Evolutionary conservation across 345 rosid genomes (phyloP).

Genomic region (Laguncularia racemosa): DNA sequence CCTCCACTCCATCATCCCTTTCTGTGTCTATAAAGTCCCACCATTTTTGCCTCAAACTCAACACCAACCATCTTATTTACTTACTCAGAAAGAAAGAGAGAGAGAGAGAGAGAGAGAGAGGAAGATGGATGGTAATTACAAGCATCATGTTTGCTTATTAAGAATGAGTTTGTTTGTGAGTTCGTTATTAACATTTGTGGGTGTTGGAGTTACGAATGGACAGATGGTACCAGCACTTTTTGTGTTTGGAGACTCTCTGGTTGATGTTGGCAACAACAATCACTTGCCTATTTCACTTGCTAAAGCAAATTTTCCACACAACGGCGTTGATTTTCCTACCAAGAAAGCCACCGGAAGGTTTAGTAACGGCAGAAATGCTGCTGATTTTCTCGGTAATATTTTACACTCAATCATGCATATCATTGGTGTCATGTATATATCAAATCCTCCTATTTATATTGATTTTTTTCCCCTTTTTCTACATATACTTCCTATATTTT

Average conservation of each 20-base stretch:
- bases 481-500: too few relatives aligned
- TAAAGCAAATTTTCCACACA: slow-evolving; percentile 40
- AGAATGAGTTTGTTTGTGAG: background rate
- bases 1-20: too few relatives aligned
- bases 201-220: slow-evolving; percentile 1
- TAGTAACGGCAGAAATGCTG: slow-evolving; percentile 51
- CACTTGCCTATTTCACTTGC: slow-evolving; percentile 24
- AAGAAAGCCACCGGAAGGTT: slow-evolving; percentile 48
- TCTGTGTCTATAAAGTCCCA: too few relatives aligned
- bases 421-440: too few relatives aligned
- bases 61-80: too few relatives aligned
- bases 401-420: too few relatives aligned
- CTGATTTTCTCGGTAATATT: slow-evolving; percentile 37
- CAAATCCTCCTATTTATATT: too few relatives aligned
- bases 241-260: slow-evolving; percentile 45
- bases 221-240: slow-evolving; percentile 37
- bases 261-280: slow-evolving; percentile 53
- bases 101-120: too few relatives aligned
- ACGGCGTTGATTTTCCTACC: slow-evolving; percentile 41
- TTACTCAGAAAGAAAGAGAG: too few relatives aligned
- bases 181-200: background rate
- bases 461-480: too few relatives aligned
- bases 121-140: too few relatives aligned
- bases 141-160: background rate
- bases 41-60: too few relatives aligned